Conservation (phyloP, 2,329 filamentous ascomycete genomes). For the Pseudogymnoascus sp. region DNA sequence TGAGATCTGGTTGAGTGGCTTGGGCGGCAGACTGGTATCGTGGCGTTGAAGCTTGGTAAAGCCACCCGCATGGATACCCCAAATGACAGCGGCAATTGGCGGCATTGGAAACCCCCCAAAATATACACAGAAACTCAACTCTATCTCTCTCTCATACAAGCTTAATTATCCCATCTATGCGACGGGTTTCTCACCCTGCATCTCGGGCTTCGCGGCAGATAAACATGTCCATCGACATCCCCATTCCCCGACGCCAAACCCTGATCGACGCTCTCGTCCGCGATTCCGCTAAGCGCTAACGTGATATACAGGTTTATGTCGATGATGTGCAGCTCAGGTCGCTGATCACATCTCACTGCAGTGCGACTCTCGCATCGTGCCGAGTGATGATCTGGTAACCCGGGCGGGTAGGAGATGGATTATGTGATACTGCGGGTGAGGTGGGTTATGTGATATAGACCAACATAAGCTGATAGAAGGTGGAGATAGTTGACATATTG, state of each 20-base stretch:
- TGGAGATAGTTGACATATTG: not conserved
- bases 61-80: not conserved
- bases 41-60: not conserved
- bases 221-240: not conserved
- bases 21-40: not conserved
- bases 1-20: not conserved
- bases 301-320: not conserved
- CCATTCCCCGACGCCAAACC: not conserved
- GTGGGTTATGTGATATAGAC: not conserved
- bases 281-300: not conserved
- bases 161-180: not conserved
- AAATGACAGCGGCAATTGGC: not conserved
- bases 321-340: not conserved
- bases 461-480: not conserved
- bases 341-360: not conserved
- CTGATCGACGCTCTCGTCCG: not conserved
- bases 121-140: not conserved
- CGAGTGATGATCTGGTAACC: not conserved
- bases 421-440: not conserved
- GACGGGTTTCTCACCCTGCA: not conserved
- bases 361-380: not conserved
- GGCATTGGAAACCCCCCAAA: not conserved
- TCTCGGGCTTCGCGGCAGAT: not conserved
- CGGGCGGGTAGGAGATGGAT: not conserved
- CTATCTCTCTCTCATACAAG: not conserved